Conservation (phyloP, 2,329 filamentous ascomycete genomes). For the Arthroderma uncinatum region DNA sequence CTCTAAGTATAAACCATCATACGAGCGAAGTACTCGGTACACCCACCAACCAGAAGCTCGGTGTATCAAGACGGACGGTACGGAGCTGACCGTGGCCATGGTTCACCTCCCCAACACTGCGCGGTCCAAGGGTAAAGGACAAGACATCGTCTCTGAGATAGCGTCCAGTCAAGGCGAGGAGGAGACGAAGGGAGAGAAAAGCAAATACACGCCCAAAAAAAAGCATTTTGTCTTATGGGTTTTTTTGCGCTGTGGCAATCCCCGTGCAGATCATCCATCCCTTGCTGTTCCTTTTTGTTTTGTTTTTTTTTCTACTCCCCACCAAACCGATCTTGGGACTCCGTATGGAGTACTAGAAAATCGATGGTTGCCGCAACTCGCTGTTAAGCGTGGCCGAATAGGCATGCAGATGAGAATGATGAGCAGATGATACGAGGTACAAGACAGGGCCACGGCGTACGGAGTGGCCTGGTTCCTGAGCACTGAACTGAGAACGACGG, state of each 20-base stretch:
- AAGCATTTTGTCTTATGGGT: background rate
- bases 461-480: no score
- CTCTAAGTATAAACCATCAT: background rate
- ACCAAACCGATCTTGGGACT: background rate
- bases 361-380: background rate
- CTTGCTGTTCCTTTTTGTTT: background rate
- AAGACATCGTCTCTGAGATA: background rate
- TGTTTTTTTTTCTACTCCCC: background rate
- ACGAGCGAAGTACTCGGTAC: background rate
- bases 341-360: background rate
- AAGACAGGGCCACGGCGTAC: no score
- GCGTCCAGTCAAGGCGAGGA: background rate
- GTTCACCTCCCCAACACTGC: background rate
- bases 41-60: background rate
- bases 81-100: background rate
- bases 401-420: no score
- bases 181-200: background rate
- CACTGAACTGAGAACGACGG: no score
- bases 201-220: background rate
- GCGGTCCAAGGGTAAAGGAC: no score
- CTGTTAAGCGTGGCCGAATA: background rate
- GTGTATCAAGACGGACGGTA: background rate
- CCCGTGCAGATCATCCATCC: slow-evolving; percentile 4
- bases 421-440: no score
- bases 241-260: background rate